Evolutionary conservation across 2,329 filamentous ascomycete species (phyloP).

Genomic region (Colletotrichum sp.): DNA sequence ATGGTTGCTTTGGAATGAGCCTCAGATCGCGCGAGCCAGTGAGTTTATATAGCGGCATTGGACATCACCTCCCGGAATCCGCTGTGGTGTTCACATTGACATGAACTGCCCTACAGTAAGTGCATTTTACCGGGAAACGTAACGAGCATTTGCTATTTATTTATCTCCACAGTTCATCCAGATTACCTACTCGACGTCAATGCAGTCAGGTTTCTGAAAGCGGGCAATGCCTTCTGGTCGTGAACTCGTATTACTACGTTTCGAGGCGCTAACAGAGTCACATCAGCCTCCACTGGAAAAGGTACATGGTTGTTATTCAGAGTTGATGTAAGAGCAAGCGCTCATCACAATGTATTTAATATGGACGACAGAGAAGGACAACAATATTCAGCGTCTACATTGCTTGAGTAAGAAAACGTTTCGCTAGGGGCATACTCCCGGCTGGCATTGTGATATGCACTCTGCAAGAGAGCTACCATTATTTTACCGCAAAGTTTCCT

Average conservation of each 20-base stretch:
- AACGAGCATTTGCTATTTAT: fast-evolving
- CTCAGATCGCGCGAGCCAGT: too few species aligned
- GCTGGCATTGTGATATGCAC: too few species aligned
- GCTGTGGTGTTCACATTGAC: not conserved
- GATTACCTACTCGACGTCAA: not conserved
- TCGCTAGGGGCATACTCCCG: not conserved
- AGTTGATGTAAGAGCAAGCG: not conserved
- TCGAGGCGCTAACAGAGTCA: fast-evolving
- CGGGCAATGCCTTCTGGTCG: fast-evolving
- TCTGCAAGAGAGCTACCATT: too few species aligned
- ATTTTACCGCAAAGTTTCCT: not conserved
- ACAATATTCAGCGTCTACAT: not conserved
- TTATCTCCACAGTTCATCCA: not conserved
- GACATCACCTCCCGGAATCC: not conserved
- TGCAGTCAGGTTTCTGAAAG: not conserved
- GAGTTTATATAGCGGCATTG: not conserved
- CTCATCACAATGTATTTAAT: not conserved
- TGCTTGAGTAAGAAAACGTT: not conserved
- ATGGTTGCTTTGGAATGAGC: too few species aligned
- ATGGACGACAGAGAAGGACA: not conserved
- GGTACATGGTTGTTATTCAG: too few species aligned
- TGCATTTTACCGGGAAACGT: not conserved
- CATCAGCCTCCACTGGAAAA: too few species aligned
- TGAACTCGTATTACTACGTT: not conserved
- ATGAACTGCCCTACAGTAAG: not conserved